These are phyloP conservation scores for Fusarium sp. DNA, from an alignment of 2,329 filamentous ascomycete genomes.

Conservation along the genomic window DNA sequence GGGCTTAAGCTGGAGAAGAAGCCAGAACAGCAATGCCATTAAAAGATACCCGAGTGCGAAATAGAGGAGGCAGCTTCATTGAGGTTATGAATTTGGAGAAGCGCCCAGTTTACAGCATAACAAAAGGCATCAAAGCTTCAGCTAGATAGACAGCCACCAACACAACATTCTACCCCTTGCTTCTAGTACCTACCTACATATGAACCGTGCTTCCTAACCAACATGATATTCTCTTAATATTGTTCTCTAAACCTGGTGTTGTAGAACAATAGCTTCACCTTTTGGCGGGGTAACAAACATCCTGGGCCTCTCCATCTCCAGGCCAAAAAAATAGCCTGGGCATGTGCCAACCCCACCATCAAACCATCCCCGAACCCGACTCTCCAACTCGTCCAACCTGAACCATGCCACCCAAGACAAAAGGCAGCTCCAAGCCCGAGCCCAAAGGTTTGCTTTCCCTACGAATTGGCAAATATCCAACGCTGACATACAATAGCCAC, in stretches of 20 bases:
- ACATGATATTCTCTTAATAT: conserved; percentile 15
- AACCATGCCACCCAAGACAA: conserved; percentile 54
- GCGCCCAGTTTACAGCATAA: not conserved
- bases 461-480: not conserved
- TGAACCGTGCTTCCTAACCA: not conserved
- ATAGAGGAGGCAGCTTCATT: not conserved
- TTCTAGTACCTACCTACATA: not conserved
- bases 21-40: not conserved
- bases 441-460: conserved; percentile 30
- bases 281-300: conserved; percentile 43
- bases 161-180: not conserved
- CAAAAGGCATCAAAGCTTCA: not conserved
- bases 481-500: conserved; percentile 33
- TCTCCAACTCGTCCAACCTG: conserved; percentile 32
- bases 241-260: conserved; percentile 23
- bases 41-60: not conserved
- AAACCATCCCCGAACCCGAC: conserved; percentile 27
- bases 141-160: conserved; percentile 11
- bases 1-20: conserved; percentile 9
- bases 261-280: conserved; percentile 38
- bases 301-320: conserved; percentile 20
- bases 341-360: conserved; percentile 41
- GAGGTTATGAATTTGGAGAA: conserved; percentile 5
- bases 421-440: conserved; percentile 50
- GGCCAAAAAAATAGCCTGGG: conserved; percentile 29